Evolutionary conservation across 2,329 filamentous ascomycete species (phyloP), one percentile per base, ranked within the genome.

Genomic region (Cladosporium austrohemisphaericum): DNA sequence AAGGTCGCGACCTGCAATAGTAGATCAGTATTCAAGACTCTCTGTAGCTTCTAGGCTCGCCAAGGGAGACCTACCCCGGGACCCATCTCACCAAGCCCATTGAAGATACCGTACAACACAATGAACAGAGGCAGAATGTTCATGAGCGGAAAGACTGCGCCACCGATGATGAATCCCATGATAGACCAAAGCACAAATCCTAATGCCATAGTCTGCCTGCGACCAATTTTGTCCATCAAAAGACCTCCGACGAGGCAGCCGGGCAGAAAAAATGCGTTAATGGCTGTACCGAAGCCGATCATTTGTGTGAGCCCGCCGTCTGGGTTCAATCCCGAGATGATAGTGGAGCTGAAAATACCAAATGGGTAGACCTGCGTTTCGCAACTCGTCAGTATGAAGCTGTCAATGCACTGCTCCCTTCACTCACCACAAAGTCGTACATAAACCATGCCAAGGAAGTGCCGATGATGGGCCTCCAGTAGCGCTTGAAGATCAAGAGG

Each of bases 201-300:
- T 10, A 31, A n/a, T 1, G 80, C 80, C 1, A 95, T 76, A 1
- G 86, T 84, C 59, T 85, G 81, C 54, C 84, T 83, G 0, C 90
- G 88, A 0, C 90, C 90, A 40, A 94, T 72, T 69, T 76, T 80
- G 68, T 95, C 90, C 36, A 83, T 86, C 10, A 87, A 71, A 46
- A 87, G 85, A 0, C 87, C 86, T 19, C 90, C 90, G 4, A 85
- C 69, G 45, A 89, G 74, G 22, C 87, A 87, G 1, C 90, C 90
- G 0, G 88, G 89, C 37, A 94, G 78, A 66, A 93, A 94, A 68
- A 95, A 95, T 53, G 88, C 71, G 66, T 93, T 94, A 72, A 93
- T 81, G 26, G 94, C 78, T 0, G 86, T 90, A 63, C 88, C 90
- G 87, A 88, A 94, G 29, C 88, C 90, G 53, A 95, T 89, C n/a